phyloP scores from a whole-genome alignment of 2,329 filamentous ascomycete species.

The Trichoderma sp. region DNA sequence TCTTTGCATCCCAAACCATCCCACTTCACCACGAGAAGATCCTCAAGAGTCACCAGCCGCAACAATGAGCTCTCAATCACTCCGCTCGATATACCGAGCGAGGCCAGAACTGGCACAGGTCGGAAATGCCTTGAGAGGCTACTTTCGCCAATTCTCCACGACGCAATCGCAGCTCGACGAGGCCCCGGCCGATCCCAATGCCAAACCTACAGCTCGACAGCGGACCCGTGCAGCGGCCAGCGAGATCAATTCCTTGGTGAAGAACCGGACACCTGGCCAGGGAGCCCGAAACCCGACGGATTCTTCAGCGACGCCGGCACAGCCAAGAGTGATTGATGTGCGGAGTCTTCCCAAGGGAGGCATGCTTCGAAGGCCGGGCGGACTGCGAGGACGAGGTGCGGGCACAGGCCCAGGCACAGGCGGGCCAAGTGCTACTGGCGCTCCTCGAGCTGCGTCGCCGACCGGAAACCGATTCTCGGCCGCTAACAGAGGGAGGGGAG shows the following conservation, averaged over 20 bases:
- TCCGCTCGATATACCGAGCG: constrained; percentile 39
- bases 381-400: constrained; percentile 24
- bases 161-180: constrained; percentile 36
- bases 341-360: constrained; percentile 37
- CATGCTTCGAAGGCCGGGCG: constrained; percentile 28
- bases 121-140: constrained; percentile 33
- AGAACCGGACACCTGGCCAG: constrained; percentile 20
- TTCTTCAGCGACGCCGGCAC: constrained; percentile 19
- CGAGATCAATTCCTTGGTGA: constrained; percentile 35
- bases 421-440: background rate
- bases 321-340: constrained; percentile 41
- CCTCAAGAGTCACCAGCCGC: constrained; percentile 17
- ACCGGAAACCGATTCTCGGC: constrained; percentile 24
- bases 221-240: constrained; percentile 36
- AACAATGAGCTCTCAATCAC: constrained; percentile 39
- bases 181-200: constrained; percentile 21
- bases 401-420: constrained; percentile 15
- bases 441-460: constrained; percentile 14
- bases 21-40: background rate
- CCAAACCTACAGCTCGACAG: constrained; percentile 28
- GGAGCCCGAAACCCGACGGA: constrained; percentile 2
- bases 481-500: constrained; percentile 11
- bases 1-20: background rate
- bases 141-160: constrained; percentile 41
- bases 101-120: constrained; percentile 36